Evolutionary conservation across 2,329 filamentous ascomycete genomes (phyloP), one percentile per base, ranked within the genome.

Genomic region (Pseudogymnoascus sp.): DNA sequence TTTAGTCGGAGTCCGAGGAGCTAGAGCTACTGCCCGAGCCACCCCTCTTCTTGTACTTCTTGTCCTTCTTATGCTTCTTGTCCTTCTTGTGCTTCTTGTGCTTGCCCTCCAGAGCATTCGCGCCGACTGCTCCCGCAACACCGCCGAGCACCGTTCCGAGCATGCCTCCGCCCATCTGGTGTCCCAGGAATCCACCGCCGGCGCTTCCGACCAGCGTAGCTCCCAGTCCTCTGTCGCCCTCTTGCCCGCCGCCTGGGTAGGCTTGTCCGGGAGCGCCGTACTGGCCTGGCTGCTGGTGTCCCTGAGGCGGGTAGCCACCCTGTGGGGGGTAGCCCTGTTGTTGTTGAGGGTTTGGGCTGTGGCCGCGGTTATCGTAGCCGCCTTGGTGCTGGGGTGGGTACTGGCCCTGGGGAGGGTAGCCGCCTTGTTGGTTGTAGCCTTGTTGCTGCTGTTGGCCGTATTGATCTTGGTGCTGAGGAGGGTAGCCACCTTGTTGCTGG

Each of bases 141-240:
- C 78, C 74, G 0, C 83, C 83, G 1, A 80, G 76, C 5, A 84
- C 68, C 1, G 83, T 82, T 23, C 81, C 81, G 37, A 86, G 69
- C 59, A 79, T 74, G 6, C 82, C 82, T 62, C 81, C 81, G 19
- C 83, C 82, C 10, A 82, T 70, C 71, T 85, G 80, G 69, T 84
- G 79, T 0, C 79, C 83, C 0, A 83, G 63, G 63, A 81, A 80
- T 0, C 79, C 83, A 38, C 83, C 83, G 0, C 77, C 79, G 2
- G 78, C 80, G 21, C 81, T 79, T 13, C 83, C 83, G 1, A 83
- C 63, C 3, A 85, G 69, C 2, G 82, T 81, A 1, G 83, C 79
- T 11, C 83, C 78, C 11, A 86, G 75, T 7, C 83, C 83, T 50
- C 80, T 77, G 62, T 86, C 83, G 66, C 80, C 82, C 5, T 78